Evolutionary conservation across 2,329 filamentous ascomycete genomes (phyloP).

Genomic region (Rhynchosporium graminicola): DNA sequence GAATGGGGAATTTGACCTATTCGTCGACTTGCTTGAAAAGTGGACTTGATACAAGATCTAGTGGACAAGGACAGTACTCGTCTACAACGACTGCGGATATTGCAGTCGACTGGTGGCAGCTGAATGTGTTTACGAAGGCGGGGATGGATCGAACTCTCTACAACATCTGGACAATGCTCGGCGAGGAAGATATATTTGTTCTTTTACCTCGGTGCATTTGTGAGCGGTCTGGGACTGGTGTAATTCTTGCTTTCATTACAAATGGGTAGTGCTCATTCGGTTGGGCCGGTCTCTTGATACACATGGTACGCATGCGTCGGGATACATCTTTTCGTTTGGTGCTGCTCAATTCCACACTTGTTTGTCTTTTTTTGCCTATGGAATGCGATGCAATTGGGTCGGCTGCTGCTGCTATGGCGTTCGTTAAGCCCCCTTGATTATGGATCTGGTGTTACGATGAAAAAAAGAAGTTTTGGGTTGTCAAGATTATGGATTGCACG

Average conservation of each 20-base stretch:
- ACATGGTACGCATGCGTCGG: slow-evolving; percentile 14
- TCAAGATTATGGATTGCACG: slow-evolving; percentile 11
- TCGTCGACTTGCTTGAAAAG: not conserved
- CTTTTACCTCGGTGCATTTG: slow-evolving; percentile 38
- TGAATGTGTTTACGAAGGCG: slow-evolving; percentile 17
- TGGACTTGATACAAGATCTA: not conserved
- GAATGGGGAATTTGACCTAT: slow-evolving; percentile 1
- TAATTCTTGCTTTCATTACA: slow-evolving; percentile 16
- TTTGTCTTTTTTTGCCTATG: slow-evolving; percentile 6
- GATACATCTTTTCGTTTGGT: slow-evolving; percentile 1
- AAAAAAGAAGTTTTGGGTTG: slow-evolving; percentile 1
- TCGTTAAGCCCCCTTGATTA: not conserved
- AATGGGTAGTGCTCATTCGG: slow-evolving; percentile 17
- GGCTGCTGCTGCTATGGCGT: not conserved
- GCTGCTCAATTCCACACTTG: not conserved
- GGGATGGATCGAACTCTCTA: slow-evolving; percentile 6
- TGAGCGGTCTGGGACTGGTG: slow-evolving; percentile 30
- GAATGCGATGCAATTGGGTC: slow-evolving; percentile 7
- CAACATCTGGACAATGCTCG: slow-evolving; percentile 14
- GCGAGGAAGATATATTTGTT: slow-evolving; percentile 30
- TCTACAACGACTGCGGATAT: slow-evolving; percentile 9
- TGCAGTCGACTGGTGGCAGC: slow-evolving; percentile 14
- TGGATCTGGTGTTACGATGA: slow-evolving; percentile 2
- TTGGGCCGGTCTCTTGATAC: slow-evolving; percentile 22
- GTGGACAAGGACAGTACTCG: not conserved